Evolutionary conservation across 208 protist genomes (phyloP), one percentile per base, ranked within the genome.

Genomic region (Trypanosoma platydactyli): DNA sequence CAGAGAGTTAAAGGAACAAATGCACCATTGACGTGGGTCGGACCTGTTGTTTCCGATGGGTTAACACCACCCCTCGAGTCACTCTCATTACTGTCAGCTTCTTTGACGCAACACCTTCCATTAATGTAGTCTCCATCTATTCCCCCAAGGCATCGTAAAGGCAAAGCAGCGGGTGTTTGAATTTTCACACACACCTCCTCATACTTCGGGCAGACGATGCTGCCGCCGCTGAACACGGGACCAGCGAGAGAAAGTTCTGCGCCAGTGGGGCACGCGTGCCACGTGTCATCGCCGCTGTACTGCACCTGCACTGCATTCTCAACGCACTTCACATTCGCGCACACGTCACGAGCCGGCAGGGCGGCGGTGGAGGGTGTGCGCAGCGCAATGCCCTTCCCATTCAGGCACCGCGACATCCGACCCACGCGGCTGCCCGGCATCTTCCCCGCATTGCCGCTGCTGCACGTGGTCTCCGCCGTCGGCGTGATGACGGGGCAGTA

Each of bases 101-200:
- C n/a, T n/a, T n/a, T n/a, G n/a, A n/a, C n/a, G n/a, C n/a, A n/a
- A n/a, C n/a, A n/a, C n/a, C n/a, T n/a, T n/a, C n/a, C n/a, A n/a
- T n/a, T n/a, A n/a, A n/a, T n/a, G n/a, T n/a, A n/a, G n/a, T n/a
- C n/a, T n/a, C n/a, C n/a, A n/a, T n/a, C n/a, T n/a, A n/a, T n/a
- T n/a, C n/a, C n/a, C n/a, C n/a, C n/a, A n/a, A 38, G 33, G 3
- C 33, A 3, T 38, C 33, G 33, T n/a, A n/a, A n/a, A n/a, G n/a
- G n/a, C n/a, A n/a, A n/a, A n/a, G n/a, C n/a, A n/a, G n/a, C n/a
- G n/a, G n/a, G n/a, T n/a, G n/a, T n/a, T n/a, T n/a, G n/a, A n/a
- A n/a, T n/a, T n/a, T n/a, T n/a, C n/a, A 15, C 52, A 12, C 57
- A 63, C 44, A 63, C 57, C 6, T 63, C 44, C 18, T 29, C 40